Base-by-base conservation (phyloP, 2,329 filamentous ascomycete genomes). In the Pyrenophora tritici-repentis region DNA sequence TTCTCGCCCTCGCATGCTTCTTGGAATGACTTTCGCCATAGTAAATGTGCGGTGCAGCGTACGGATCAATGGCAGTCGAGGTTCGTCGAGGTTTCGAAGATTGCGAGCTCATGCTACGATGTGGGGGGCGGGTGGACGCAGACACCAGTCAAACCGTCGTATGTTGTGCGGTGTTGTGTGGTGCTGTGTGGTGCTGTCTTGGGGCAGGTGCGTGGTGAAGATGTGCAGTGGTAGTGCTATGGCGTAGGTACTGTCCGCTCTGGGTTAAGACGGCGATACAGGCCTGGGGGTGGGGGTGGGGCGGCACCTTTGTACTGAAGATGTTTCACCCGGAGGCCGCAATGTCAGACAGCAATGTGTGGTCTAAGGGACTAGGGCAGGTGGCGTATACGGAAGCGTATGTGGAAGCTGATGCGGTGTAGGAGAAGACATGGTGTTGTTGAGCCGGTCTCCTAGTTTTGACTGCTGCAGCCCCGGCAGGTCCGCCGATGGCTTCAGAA, bases 1-100 rank as follows among this genome's bases (percentile, higher is more conserved):
- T 82, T 53, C 83, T 75, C 38, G 73, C 73, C 47, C 80, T 75
- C 53, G 75, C 73, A 65, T 79, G 78, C 62, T 76, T 75, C 55
- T 73, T 69, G 53, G 61, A 58, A 56, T 79, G 75, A 51, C 77
- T 77, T 43, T 80, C 75, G 59, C 83, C 82, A 73, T 86, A 86
- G 71, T 86, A 86, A 57, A 84, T 72, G 54, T 82, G 78, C 7
- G 83, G 78, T 33, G 82, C 75, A 32, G 83, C 82, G 63, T 80
- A 81, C 4, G 84, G 83, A 68, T 86, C 83, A 59, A 78, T 66
- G 39, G 56, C 57, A 43, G 78, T 78, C 51, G 74, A 76, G 55
- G 67, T 66, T 58, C 73, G 74, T 47, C 71, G 71, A 47, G 62
- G 59, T 49, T 68, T 68, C 32, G 46, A 64, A 53, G 63, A 63